Conservation (phyloP, 371 early-diverging fungal species). For the Mucor sp. region DNA sequence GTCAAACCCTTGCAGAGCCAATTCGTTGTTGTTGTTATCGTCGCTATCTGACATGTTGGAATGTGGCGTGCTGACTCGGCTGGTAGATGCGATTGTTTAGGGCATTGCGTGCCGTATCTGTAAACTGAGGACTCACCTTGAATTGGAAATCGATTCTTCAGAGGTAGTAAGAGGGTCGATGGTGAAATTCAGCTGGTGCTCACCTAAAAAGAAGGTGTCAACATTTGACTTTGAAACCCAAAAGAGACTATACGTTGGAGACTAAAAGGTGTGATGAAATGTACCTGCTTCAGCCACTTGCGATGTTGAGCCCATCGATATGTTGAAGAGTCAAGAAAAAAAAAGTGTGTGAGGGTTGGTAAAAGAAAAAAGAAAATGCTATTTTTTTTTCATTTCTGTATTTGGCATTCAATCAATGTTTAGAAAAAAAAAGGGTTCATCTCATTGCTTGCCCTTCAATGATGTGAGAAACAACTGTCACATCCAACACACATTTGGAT, state of each 20-base stretch:
- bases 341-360: not conserved
- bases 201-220: not conserved
- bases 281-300: not conserved
- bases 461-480: not conserved
- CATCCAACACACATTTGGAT: not conserved
- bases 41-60: constrained; percentile 14
- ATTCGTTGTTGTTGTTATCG: constrained; percentile 10
- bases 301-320: not conserved
- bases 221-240: constrained; percentile 1
- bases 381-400: not conserved
- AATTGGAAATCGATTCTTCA: not conserved
- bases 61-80: constrained; percentile 2
- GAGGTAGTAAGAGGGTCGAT: not conserved
- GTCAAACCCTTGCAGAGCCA: constrained; percentile 17
- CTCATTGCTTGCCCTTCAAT: not conserved
- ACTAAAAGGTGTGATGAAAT: not conserved
- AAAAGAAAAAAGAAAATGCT: not conserved
- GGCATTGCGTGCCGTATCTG: not conserved
- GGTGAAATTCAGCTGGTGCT: not conserved
- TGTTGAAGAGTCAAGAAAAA: not conserved
- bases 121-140: not conserved
- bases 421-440: not conserved
- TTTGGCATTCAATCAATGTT: not conserved
- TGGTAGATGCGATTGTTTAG: too few relatives aligned
- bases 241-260: not conserved